Evolutionary conservation across 192 early-diverging fungal species (phyloP).

Genomic region (Dimargaris xerosporica): DNA sequence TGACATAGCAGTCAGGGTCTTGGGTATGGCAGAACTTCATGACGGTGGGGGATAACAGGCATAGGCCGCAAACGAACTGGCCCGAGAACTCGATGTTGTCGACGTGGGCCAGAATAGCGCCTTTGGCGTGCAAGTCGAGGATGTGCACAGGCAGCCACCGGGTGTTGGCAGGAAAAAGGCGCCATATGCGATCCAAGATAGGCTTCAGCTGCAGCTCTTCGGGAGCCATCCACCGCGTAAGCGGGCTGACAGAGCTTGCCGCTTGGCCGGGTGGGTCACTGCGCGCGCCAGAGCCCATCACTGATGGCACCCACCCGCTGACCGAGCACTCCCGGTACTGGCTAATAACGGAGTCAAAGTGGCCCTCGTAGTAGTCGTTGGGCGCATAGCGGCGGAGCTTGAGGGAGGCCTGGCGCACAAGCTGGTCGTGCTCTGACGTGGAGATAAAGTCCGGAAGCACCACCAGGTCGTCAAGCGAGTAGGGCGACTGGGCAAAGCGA

Average conservation of each 20-base stretch:
- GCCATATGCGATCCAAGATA: constrained; percentile 40
- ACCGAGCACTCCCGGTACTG: constrained; percentile 56
- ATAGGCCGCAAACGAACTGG: constrained; percentile 54
- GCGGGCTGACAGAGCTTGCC: constrained; percentile 11
- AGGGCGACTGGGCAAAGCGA: neutral
- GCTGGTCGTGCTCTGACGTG: constrained; percentile 22
- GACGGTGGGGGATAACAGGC: constrained; percentile 51
- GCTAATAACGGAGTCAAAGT: constrained; percentile 65
- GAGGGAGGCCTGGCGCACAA: constrained; percentile 24
- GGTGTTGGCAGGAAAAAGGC: constrained; percentile 32
- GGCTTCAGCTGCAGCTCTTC: constrained; percentile 28
- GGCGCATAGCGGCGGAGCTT: constrained; percentile 35
- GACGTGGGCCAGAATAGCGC: constrained; percentile 67
- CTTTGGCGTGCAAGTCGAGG: constrained; percentile 51
- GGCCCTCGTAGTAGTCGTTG: constrained; percentile 42
- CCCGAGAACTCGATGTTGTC: constrained; percentile 73
- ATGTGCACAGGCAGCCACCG: constrained; percentile 67
- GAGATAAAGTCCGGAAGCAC: constrained; percentile 25
- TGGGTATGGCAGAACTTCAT: constrained; percentile 51
- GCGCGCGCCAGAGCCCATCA: constrained; percentile 12
- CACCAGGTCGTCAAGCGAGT: constrained; percentile 17
- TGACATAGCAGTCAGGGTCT: constrained; percentile 38
- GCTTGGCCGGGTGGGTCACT: neutral
- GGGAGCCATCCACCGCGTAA: too few relatives aligned
- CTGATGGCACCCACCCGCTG: constrained; percentile 37